Base-by-base conservation (phyloP, 228 moss, liverwort and hornwort genomes). In the Sphagnum magellanicum region DNA sequence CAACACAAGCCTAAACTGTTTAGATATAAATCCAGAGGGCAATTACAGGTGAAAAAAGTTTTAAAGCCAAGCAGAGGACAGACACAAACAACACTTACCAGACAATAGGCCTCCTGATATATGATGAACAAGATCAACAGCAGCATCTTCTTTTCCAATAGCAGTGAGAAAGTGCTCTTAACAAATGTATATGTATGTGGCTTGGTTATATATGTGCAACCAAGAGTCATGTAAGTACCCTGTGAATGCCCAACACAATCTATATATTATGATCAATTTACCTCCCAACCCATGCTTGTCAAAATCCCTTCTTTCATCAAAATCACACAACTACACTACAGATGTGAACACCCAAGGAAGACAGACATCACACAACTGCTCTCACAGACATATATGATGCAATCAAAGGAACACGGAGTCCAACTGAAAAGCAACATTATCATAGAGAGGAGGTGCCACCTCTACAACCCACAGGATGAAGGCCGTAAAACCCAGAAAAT, bases 31-130 rank as follows among this genome's bases (percentile, higher is more conserved):
- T 17, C 17, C 17, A 17, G 0, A 17, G 17, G 17, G 17, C 17
- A 17, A 17, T 17, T 17, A 17, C 17, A 17, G 17, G 17, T 17
- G 17, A 17, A 17, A 17, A 0, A 32, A 17, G 17, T 17, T 17
- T 17, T 0, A 17, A 17, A 17, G 17, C 17, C 17, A 17, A 17
- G 17, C 17, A 17, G 17, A 17, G 17, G 17, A 17, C 5, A 16
- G 14, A 60, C 60, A 7, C 4, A 13, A 9, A 48, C 77, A 47
- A 67, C 14, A 81, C 85, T 53, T 57, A 94, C 94, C 93, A 98
- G 62, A 89, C 87, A 69, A 98, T 93, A 47, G 92, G 93, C 81
- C 92, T 91, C 70, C 93, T 93, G 73, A 93, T 98, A 98, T n/a
- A 91, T 62, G 58, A 92, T 73, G 68, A 92, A 64, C 75, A 80